These are phyloP conservation scores for Pestalotiopsis sp. DNA, from an alignment of 2,329 filamentous ascomycete species.

Conservation along the genomic window DNA sequence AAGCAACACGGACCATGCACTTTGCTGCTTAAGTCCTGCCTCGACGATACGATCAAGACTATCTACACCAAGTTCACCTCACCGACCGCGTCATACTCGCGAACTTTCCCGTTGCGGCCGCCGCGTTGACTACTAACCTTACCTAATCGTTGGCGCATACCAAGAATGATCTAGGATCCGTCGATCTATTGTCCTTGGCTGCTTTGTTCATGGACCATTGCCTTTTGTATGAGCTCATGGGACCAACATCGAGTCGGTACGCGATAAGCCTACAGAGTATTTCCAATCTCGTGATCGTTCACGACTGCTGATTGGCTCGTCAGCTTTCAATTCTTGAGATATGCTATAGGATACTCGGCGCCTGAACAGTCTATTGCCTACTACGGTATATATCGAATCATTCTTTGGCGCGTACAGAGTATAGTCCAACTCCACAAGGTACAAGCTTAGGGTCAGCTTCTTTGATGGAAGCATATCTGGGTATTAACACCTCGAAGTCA, in stretches of 20 bases:
- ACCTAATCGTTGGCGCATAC: not conserved
- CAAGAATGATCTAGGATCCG: not conserved
- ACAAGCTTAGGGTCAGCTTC: no score
- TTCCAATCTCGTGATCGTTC: not conserved
- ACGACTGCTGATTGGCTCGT: not conserved
- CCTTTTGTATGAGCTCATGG: not conserved
- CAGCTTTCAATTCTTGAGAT: not conserved
- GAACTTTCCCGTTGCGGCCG: not conserved
- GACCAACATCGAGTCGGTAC: not conserved
- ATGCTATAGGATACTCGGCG: no score
- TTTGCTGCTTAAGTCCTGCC: constrained; percentile 2
- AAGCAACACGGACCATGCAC: constrained; percentile 6
- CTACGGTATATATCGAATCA: no score
- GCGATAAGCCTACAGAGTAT: not conserved
- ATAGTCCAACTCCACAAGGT: no score
- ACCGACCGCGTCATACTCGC: not conserved
- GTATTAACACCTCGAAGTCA: no score
- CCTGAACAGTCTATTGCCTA: no score
- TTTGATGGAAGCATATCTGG: no score
- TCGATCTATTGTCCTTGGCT: not conserved
- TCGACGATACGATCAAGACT: not conserved
- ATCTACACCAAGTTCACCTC: not conserved
- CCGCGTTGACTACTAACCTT: no score
- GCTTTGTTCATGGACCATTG: not conserved
- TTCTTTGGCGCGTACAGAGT: no score